Conservation (phyloP, 768 basidiomycete genomes). For the Lactarius sp. region DNA sequence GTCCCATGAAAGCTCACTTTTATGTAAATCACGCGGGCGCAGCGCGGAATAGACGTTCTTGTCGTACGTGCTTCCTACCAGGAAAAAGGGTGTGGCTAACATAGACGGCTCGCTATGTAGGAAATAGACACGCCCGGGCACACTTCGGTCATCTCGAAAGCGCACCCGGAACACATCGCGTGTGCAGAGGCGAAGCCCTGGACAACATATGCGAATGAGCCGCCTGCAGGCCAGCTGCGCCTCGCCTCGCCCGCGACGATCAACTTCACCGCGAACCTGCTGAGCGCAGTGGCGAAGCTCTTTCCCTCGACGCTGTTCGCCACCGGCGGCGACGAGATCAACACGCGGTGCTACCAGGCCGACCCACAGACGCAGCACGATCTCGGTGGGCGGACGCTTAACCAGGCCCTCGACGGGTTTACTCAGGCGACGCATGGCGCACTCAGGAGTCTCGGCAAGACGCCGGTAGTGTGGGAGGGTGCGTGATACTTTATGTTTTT, state of each 20-base stretch:
- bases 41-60: constrained; percentile 49
- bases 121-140: constrained; percentile 87
- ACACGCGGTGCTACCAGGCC: constrained; percentile 56
- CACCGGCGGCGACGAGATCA: constrained; percentile 83
- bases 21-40: background rate
- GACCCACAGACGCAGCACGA: constrained; percentile 53
- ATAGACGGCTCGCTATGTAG: constrained; percentile 39
- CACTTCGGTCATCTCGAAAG: constrained; percentile 55
- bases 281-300: constrained; percentile 47
- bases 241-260: constrained; percentile 57
- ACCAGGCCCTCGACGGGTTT: constrained; percentile 61
- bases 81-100: background rate
- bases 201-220: constrained; percentile 60
- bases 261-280: constrained; percentile 52
- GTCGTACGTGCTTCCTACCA: constrained; percentile 29
- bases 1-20: background rate
- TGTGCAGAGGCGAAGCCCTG: constrained; percentile 57
- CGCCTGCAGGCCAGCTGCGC: constrained; percentile 79
- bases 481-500: constrained; percentile 3
- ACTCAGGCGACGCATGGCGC: constrained; percentile 54
- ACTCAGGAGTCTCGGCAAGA: constrained; percentile 55
- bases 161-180: constrained; percentile 72
- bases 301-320: constrained; percentile 61
- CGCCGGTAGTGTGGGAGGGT: constrained; percentile 82
- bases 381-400: constrained; percentile 47